phyloP scores from a whole-genome alignment of 148 eudicot species.

The Rhododendron simsii region DNA sequence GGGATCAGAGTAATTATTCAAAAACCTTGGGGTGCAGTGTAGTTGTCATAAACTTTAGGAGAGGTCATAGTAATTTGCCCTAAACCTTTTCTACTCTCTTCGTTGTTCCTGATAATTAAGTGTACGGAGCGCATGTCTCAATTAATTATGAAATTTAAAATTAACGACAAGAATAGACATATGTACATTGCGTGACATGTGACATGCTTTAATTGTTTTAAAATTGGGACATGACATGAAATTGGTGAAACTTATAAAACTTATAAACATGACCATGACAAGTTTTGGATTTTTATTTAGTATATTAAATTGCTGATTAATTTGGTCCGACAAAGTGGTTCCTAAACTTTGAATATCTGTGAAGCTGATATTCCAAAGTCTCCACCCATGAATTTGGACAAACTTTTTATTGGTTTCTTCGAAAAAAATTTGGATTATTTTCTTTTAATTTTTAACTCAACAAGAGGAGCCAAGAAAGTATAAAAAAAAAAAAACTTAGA shows the following conservation, averaged over 20 bases:
- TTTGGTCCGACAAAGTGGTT: neutral
- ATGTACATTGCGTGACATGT: neutral
- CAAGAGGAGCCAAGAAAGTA: too few relatives aligned
- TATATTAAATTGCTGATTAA: neutral
- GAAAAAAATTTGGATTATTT: too few relatives aligned
- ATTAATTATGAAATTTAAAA: neutral
- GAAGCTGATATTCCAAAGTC: neutral
- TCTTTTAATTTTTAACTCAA: too few relatives aligned
- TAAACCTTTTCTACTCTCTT: too few relatives aligned
- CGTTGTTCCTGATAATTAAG: neutral
- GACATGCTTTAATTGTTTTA: neutral
- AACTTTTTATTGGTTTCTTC: too few relatives aligned
- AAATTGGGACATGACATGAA: neutral
- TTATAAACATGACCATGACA: neutral
- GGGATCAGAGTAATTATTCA: too few relatives aligned
- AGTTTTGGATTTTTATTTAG: neutral
- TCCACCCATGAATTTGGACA: neutral
- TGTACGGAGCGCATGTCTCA: neutral
- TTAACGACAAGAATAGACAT: neutral
- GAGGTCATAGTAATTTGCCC: too few relatives aligned
- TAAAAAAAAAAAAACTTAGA: too few relatives aligned
- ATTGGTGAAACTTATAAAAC: neutral
- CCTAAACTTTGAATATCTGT: neutral
- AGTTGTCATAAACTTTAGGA: too few relatives aligned
- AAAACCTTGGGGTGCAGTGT: too few relatives aligned